Conservation (phyloP, 768 basidiomycete species). For the Dacryopinax primogenitus region DNA sequence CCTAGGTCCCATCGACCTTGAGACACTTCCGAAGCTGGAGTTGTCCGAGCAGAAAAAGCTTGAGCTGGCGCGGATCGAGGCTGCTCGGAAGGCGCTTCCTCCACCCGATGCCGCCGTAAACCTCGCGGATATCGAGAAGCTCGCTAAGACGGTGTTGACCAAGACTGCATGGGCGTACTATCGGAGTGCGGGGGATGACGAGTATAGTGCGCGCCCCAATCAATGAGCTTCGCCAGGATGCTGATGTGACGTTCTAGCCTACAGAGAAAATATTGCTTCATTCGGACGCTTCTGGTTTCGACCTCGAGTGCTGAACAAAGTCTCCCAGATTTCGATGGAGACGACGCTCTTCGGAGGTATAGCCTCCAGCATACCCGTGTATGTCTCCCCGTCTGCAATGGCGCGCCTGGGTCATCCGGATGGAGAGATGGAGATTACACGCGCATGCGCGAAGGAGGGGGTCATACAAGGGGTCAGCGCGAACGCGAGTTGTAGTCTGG, state of each 20-base stretch:
- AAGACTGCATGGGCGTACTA: conserved; percentile 74
- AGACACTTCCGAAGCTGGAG: conserved; percentile 30
- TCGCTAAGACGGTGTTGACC: conserved; percentile 59
- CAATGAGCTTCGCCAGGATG: no score
- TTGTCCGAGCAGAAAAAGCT: conserved; percentile 39
- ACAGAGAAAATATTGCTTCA: conserved; percentile 60
- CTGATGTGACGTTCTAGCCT: conserved; percentile 30
- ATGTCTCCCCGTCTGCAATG: conserved; percentile 69
- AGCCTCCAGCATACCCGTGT: conserved; percentile 61
- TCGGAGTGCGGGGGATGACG: conserved; percentile 75
- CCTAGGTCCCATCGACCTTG: conserved; percentile 49
- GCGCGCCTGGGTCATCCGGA: conserved; percentile 75
- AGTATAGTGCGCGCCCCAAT: conserved; percentile 51
- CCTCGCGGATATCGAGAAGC: conserved; percentile 71
- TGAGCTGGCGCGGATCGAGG: conserved; percentile 47
- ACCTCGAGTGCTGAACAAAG: conserved; percentile 48
- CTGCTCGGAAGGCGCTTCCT: conserved; percentile 47
- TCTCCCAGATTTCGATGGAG: conserved; percentile 28
- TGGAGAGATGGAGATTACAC: conserved; percentile 75
- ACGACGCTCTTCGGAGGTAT: conserved; percentile 42
- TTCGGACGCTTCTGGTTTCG: conserved; percentile 78
- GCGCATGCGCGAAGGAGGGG: conserved; percentile 47
- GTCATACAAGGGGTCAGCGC: conserved; percentile 55
- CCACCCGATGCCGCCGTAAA: conserved; percentile 58
- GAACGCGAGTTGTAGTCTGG: conserved; percentile 28